Evolutionary conservation across 2,329 filamentous ascomycete species (phyloP).

Genomic region (Fusarium haematococcum): DNA sequence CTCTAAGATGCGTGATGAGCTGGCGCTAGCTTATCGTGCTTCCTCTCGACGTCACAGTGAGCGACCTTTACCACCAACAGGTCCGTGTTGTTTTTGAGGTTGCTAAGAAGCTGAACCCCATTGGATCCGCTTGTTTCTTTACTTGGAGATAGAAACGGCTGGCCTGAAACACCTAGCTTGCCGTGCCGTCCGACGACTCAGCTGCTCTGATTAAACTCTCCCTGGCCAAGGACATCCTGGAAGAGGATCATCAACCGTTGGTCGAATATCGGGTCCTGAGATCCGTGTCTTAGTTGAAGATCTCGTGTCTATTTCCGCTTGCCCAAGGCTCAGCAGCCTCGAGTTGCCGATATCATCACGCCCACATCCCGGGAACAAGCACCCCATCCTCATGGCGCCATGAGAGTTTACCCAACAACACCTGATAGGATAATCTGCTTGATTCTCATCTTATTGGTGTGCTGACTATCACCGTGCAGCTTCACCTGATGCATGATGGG

Average conservation of each 20-base stretch:
- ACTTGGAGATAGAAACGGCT: constrained; percentile 13
- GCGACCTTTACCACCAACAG: constrained; percentile 7
- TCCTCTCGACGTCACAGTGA: constrained; percentile 12
- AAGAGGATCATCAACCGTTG: neutral
- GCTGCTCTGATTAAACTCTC: neutral
- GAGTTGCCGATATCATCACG: constrained; percentile 1
- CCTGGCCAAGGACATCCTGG: constrained; percentile 15
- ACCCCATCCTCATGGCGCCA: constrained; percentile 1
- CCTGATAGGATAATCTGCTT: constrained; percentile 17
- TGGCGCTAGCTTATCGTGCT: constrained; percentile 30
- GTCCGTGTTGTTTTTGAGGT: constrained; percentile 32
- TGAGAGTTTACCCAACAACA: neutral
- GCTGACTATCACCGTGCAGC: constrained; percentile 31
- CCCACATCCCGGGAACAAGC: constrained; percentile 5
- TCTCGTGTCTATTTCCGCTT: constrained; percentile 21
- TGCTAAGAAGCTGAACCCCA: constrained; percentile 8
- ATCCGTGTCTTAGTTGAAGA: neutral
- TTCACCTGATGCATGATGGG: constrained; percentile 26
- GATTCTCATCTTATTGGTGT: constrained; percentile 15
- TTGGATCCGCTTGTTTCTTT: constrained; percentile 30
- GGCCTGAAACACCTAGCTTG: constrained; percentile 14
- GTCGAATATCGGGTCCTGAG: neutral
- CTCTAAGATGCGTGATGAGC: constrained; percentile 25
- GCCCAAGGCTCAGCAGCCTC: constrained; percentile 13
- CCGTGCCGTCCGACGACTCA: constrained; percentile 1